Base-by-base conservation (phyloP, 352 stramenopile genomes). In the Phytopythium oedochilum region DNA sequence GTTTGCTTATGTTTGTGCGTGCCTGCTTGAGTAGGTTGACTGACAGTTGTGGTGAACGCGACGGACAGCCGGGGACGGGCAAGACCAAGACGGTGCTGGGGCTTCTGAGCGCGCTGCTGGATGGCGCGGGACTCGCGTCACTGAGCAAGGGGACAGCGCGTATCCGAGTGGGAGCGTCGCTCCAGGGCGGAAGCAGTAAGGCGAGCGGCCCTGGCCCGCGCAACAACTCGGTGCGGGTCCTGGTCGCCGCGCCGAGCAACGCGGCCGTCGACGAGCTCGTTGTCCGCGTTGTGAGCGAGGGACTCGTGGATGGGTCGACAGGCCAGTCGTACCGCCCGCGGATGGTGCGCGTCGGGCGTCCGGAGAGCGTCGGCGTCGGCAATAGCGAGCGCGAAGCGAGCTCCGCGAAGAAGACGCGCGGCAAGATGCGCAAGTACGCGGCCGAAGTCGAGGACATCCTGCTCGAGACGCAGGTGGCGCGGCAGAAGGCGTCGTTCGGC, bases 51-150 rank as follows among this genome's bases (percentile, higher is more conserved):
- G 45, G 26, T 55, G 34, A 26, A 11, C 15, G 55, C 20, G n/a
- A 46, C 9, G 58, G 7, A 42, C 55, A 91, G 79, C 83, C 83
- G 43, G 83, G 83, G 20, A 94, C 83, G 38, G 83, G 83, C 18
- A 94, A 94, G 68, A 91, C 81, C 2, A 89, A 89, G 58, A 94
- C 83, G 1, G 88, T 94, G 49, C 53, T 94, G 1, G 83, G 83
- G 9, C 63, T 92, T 9, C 61, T 89, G 31, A 89, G 70, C 54
- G 77, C 83, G 20, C 61, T 94, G 42, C 65, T 94, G n/a, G 81
- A 89, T 49, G 78, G 81, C 20, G 78, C 75, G 34, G 81, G 78
- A 4, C 46, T 91, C 7, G 71, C 68, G 3, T 66, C 70, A 6
- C 51, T 75, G 17, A 58, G 70, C 25, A 81, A 88, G 55, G 75